phyloP scores from a whole-genome alignment of 1,284 basidiomycete genomes.

The Termitomyces sp. region DNA sequence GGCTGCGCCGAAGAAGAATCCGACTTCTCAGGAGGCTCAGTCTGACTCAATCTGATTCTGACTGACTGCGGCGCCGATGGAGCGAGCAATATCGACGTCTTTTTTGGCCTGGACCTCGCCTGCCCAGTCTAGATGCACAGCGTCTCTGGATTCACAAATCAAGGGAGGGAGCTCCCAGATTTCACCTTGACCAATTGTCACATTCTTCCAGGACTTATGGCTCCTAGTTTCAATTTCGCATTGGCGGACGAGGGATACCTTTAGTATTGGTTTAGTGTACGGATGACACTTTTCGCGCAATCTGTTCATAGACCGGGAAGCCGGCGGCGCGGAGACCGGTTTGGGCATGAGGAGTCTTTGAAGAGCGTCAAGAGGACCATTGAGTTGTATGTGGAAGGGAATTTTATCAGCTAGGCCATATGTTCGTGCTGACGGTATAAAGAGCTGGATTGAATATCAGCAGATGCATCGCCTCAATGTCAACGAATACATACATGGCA shows the following conservation, averaged over 20 bases:
- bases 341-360: slow-evolving; percentile 33
- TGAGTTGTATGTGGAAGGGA: slow-evolving; percentile 59
- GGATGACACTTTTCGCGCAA: slow-evolving; percentile 11
- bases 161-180: slow-evolving; percentile 36
- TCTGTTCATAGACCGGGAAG: slow-evolving; percentile 4
- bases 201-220: slow-evolving; percentile 30
- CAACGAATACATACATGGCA: slow-evolving; percentile 41
- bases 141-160: slow-evolving; percentile 16
- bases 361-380: slow-evolving; percentile 39
- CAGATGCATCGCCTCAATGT: neutral
- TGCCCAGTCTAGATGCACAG: slow-evolving; percentile 40
- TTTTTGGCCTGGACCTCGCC: slow-evolving; percentile 35
- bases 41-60: too few relatives aligned
- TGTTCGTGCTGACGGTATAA: slow-evolving; percentile 48
- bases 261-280: slow-evolving; percentile 27
- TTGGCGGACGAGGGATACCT: slow-evolving; percentile 41
- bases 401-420: slow-evolving; percentile 50
- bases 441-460: slow-evolving; percentile 31
- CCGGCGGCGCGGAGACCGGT: neutral
- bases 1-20: neutral
- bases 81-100: slow-evolving; percentile 34
- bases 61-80: slow-evolving; percentile 19
- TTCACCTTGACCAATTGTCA: slow-evolving; percentile 35
- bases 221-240: slow-evolving; percentile 29
- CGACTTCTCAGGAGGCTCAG: neutral